Base-by-base conservation (phyloP, 192 early-diverging fungal genomes). In the Backusella sp. region DNA sequence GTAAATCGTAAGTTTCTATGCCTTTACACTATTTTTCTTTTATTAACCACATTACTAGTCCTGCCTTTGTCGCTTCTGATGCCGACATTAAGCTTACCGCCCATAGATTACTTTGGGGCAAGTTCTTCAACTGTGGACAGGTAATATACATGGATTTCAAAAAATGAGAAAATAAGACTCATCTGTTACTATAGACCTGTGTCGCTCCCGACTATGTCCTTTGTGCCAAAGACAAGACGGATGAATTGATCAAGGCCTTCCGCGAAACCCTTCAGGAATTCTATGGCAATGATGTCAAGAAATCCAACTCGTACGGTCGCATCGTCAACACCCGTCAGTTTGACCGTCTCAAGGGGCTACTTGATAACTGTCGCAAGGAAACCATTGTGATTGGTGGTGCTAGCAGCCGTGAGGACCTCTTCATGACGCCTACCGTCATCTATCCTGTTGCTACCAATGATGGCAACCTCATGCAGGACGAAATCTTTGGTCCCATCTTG, bases 161-260 rank as follows among this genome's bases (percentile, higher is more conserved):
- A 21, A 53, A 72, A 44, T 17, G 34, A 23, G n/a, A 42, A 37
- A 41, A 12, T 1, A 73, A 28, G 4, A 36, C 69, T 72, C 14
- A 68, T 34, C 12, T 56, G 35, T 32, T 74, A n/a, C 21, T 32
- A 28, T 77, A 98, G 88, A 93, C 92, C 0, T 97, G 97, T 79
- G 88, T 97, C 66, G 90, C 91, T 28, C 93, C 94, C 35, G 97
- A 98, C 79, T 96, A 97, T 71, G 77, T 96, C 14, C 77, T 97
- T 44, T 84, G 91, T 49, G 87, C 90, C 56, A 82, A 86, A 42
- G 84, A 88, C 21, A 77, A 88, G 14, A 84, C 90, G 44, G 84
- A 86, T 53, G 74, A 76, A 37, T 88, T 98, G 72, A 73, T 92
- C 26, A 86, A 73, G 0, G 90, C 87, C 17, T 71, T 95, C 70